A percentile compares a stretch with the other conserved stretches of the same genome.
phyloP scores from a whole-genome alignment of 441 rosid genomes.

The Syzygium malaccense region DNA sequence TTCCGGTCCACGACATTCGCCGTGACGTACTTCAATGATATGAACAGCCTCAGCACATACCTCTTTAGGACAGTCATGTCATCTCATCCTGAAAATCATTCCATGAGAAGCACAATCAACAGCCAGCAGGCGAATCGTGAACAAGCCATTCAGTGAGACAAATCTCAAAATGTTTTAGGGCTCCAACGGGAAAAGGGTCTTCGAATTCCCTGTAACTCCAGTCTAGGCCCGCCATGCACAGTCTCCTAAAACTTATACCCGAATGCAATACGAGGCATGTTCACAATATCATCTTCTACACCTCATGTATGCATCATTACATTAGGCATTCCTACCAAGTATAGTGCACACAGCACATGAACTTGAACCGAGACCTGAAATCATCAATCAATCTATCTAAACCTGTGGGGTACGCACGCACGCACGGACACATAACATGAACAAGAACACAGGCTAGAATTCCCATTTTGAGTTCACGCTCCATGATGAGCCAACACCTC shows the following conservation, averaged over 20 bases:
- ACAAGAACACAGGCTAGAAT: neutral
- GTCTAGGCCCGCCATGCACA: neutral
- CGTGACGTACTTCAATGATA: slow-evolving; percentile 41
- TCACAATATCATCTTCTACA: neutral
- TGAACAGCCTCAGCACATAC: slow-evolving; percentile 39
- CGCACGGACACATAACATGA: neutral
- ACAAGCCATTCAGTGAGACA: neutral
- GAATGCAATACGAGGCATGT: neutral
- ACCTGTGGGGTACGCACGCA: neutral
- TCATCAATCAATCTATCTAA: neutral
- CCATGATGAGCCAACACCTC: neutral
- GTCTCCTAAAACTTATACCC: neutral
- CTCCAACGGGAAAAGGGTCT: neutral
- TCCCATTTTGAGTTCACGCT: neutral
- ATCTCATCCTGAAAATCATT: neutral
- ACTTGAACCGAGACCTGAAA: neutral
- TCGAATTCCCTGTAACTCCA: neutral
- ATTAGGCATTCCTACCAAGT: neutral
- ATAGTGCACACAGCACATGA: neutral
- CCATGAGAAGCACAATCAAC: neutral
- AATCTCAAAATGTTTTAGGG: neutral
- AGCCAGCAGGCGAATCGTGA: neutral
- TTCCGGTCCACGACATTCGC: slow-evolving; percentile 60
- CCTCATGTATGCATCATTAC: neutral
- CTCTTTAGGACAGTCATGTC: slow-evolving; percentile 10